Evolutionary conservation across 805 yeast species (phyloP), one percentile per base, ranked within the genome.

Genomic region (Candida berthetii): DNA sequence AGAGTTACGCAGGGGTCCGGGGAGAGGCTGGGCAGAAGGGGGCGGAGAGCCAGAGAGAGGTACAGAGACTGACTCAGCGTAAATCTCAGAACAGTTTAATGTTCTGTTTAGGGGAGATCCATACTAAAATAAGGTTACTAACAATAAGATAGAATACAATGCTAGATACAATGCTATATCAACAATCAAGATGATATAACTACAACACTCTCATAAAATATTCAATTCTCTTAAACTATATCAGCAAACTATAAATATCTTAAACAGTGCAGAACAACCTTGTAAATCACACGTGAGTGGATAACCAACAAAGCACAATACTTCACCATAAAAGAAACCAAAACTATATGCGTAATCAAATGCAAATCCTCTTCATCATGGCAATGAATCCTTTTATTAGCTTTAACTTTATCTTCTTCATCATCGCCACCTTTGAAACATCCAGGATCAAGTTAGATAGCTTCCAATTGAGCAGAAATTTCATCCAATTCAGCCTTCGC

Each of bases 401-500:
- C 29, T 4, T 27, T 27, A 13, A 10, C n/a, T 8, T 8, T 27
- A 27, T 22, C 24, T 22, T 29, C 7, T 5, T 14, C 14, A 14
- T 29, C 9, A 15, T 29, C n/a, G 19, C 32, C 16, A n/a, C 36
- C 10, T 7, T 11, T 20, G 25, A 3, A 18, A 31, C n/a, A 25
- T 15, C 4, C 24, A 27, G 13, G 13, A 27, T 31, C 39, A 19
- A 55, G 50, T 54, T 55, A 56, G 51, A 56, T 48, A 24, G 57
- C 54, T 70, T 93, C 98, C 68, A 93, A 83, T 72, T 95, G 96
- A 64, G 89, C 88, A 65, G 89, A 83, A 72, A 93, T 90, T 71
- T 90, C 96, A 57, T 93, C 98, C 72, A 93, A 78, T 71, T 93
- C 99, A 53, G 85, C 79, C 76, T 87, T 85, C 50, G 96, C 91